These are phyloP conservation scores for Theobroma grandiflorum DNA, from an alignment of 441 rosid genomes.

Conservation along the genomic window DNA sequence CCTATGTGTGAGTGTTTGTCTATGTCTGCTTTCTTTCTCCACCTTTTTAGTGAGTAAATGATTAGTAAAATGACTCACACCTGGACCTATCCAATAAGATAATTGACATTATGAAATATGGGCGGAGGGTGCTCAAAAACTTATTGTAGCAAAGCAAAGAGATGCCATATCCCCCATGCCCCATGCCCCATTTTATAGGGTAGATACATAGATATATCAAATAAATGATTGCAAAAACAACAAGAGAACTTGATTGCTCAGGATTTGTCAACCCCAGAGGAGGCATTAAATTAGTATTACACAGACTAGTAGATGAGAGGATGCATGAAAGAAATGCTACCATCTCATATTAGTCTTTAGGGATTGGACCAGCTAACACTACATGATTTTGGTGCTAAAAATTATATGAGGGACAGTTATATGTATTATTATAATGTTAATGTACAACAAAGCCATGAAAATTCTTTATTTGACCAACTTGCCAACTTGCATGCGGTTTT, in stretches of 20 bases:
- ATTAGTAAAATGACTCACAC: slow-evolving; percentile 1
- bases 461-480: slow-evolving; percentile 39
- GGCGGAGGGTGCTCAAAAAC: slow-evolving; percentile 10
- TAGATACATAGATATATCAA: slow-evolving; percentile 5
- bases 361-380: slow-evolving; percentile 24
- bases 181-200: slow-evolving; percentile 19
- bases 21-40: background rate
- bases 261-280: slow-evolving; percentile 38
- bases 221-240: background rate
- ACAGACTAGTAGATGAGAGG: slow-evolving; percentile 25
- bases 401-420: background rate
- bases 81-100: slow-evolving; percentile 21
- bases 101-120: slow-evolving; percentile 12
- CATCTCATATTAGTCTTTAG: background rate
- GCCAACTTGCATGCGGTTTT: slow-evolving; percentile 43
- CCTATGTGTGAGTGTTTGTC: background rate
- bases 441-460: slow-evolving; percentile 22
- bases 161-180: slow-evolving; percentile 16
- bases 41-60: background rate
- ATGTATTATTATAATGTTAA: background rate
- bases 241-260: slow-evolving; percentile 16
- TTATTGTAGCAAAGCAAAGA: background rate
- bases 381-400: background rate
- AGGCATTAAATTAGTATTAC: slow-evolving; percentile 32
- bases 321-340: slow-evolving; percentile 24